Conservation (phyloP, 345 rosid species). For the Cardamine resedifolia region DNA sequence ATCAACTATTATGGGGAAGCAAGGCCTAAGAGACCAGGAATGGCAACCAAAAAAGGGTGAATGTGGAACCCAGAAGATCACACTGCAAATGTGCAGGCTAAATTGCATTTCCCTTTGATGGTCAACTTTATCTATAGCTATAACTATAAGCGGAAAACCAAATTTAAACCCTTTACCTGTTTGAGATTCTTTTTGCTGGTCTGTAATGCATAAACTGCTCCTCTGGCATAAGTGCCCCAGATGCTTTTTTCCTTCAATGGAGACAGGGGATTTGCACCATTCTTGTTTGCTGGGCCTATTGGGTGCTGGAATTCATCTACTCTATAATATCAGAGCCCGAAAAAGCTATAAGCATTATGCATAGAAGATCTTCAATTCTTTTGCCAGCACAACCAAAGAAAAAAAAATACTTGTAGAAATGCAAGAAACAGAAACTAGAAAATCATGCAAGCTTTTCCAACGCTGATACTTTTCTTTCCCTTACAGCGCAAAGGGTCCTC, state of each 20-base stretch:
- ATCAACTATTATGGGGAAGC: constrained; percentile 2
- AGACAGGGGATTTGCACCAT: constrained; percentile 37
- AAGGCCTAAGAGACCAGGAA: constrained; percentile 21
- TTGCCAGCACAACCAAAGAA: not conserved
- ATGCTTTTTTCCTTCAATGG: constrained; percentile 44
- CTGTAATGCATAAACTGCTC: constrained; percentile 80
- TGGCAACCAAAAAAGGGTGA: constrained; percentile 4
- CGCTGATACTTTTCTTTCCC: constrained; percentile 19
- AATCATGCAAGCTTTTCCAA: constrained; percentile 18
- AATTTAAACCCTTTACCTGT: constrained; percentile 46
- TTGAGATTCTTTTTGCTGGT: constrained; percentile 54
- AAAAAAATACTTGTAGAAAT: not conserved
- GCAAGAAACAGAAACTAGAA: constrained; percentile 5
- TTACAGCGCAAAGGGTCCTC: not conserved
- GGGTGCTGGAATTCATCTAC: constrained; percentile 69
- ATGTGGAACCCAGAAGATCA: constrained; percentile 20
- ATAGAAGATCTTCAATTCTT: not conserved
- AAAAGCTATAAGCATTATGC: constrained; percentile 20
- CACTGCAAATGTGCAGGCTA: not conserved
- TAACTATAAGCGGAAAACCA: constrained; percentile 11
- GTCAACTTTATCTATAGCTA: constrained; percentile 13
- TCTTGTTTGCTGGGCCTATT: constrained; percentile 36
- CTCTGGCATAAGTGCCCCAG: constrained; percentile 94
- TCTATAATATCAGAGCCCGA: constrained; percentile 38
- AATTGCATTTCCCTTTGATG: constrained; percentile 13